Percentiles rank a stretch among this genome's conserved stretches.
phyloP scores from a whole-genome alignment of 106 monocot species.

The Xerophyta viscosa region DNA sequence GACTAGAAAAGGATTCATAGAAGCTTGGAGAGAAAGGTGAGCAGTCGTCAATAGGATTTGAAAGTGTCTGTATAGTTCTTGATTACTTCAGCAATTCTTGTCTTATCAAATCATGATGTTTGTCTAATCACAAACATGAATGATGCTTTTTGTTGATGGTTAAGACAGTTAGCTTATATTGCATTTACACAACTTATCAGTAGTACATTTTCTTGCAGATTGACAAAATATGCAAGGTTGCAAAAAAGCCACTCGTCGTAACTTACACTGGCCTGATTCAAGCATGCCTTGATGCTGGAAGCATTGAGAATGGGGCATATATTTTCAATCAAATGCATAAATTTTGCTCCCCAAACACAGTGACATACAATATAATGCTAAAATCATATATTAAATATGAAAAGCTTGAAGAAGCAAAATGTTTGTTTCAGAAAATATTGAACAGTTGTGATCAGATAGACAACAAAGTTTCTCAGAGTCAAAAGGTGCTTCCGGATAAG shows the following conservation, averaged over 20 bases:
- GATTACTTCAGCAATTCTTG: no score
- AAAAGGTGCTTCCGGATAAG: conserved; percentile 64
- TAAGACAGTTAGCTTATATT: no score
- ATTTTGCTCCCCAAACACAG: conserved; percentile 68
- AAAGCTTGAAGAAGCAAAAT: conserved; percentile 63
- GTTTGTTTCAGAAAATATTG: conserved; percentile 62
- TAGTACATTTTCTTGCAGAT: conserved; percentile 52
- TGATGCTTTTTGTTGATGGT: no score
- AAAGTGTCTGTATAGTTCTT: no score
- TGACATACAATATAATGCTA: conserved; percentile 91
- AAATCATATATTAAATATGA: conserved; percentile 68
- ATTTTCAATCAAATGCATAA: conserved; percentile 85
- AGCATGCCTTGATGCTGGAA: conserved; percentile 75
- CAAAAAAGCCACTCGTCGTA: conserved; percentile 94
- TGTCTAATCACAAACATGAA: no score
- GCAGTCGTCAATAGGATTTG: no score
- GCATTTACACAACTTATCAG: no score
- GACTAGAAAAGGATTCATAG: no score
- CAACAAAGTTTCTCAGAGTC: conserved; percentile 26
- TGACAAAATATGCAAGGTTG: conserved; percentile 91
- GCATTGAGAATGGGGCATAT: conserved; percentile 62
- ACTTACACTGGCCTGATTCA: conserved; percentile 96
- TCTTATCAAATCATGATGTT: no score
- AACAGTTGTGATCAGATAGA: conserved; percentile 29
- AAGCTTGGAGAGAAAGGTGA: no score